Base-by-base conservation (phyloP, 2,329 filamentous ascomycete genomes). In the Colletotrichum liriopes region DNA sequence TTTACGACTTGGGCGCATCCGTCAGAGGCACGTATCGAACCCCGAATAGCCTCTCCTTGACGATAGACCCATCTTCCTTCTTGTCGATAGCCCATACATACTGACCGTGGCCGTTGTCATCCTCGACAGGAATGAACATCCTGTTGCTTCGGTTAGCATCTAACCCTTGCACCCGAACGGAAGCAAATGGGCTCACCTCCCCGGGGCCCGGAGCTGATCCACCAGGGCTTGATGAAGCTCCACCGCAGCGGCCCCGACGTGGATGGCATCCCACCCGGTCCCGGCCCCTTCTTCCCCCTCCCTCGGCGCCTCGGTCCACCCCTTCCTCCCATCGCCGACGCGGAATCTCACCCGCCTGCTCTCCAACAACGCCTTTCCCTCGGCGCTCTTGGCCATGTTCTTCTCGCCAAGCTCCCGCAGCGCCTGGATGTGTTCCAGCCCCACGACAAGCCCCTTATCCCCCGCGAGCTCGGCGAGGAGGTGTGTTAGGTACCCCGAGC, bases 241-340 rank as follows among this genome's bases (percentile, higher is more conserved):
- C 32, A 84, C 88, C 0, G 96, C 96, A 9, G 94, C 93, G 0
- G 96, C 96, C 0, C 96, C 96, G 3, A 98, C 96, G 80, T 98
- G 96, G 72, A 99, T 98, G 2, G 93, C 95, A 86, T 98, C 94
- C 87, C 96, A 99, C 0, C 91, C 87, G 39, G 81, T 83, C 73
- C 83, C 86, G 16, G 85, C 83, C 67, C 86, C 86, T 7, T 85
- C 86, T 55, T 82, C 81, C 2, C 84, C 89, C 77, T 77, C 83
- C 68, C 82, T 77, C 1, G 78, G 74, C 14, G 78, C 76, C 76
- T 87, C 88, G 2, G 86, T 78, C 87, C 89, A 92, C 1, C 93
- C 93, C 73, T 89, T 86, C 6, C 93, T 82, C 1, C 93, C 93
- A 83, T 98, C 95, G 0, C 91, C 95, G 0, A 90, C 86, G 1